Conservation (phyloP, 164 flowering plant genomes). For the Hamamelis virginiana region DNA sequence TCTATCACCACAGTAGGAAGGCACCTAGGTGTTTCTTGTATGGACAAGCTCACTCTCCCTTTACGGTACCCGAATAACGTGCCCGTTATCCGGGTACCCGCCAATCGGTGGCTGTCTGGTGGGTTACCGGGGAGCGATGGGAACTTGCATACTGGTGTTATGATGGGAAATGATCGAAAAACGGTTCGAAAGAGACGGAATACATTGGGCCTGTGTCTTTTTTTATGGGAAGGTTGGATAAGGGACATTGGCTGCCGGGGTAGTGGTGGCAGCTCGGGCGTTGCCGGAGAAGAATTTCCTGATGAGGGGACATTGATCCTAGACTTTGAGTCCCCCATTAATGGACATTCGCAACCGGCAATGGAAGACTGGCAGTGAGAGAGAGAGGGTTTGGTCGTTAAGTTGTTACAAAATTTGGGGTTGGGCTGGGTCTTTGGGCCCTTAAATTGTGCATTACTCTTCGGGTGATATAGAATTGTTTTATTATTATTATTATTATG, state of each 20-base stretch:
- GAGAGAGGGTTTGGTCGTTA: constrained; percentile 11
- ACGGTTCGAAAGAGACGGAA: constrained; percentile 59
- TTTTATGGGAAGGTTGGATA: constrained; percentile 47
- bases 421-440: not conserved
- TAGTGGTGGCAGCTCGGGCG: constrained; percentile 2
- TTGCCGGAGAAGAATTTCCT: not conserved
- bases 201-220: constrained; percentile 34
- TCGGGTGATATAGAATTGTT: no score
- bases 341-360: constrained; percentile 14
- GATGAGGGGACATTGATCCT: constrained; percentile 12
- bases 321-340: constrained; percentile 32
- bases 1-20: constrained; percentile 61
- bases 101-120: constrained; percentile 7
- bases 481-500: no score
- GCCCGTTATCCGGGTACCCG: constrained; percentile 53
- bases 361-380: constrained; percentile 18
- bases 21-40: constrained; percentile 60
- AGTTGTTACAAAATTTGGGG: constrained; percentile 11
- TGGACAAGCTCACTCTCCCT: constrained; percentile 53
- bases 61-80: constrained; percentile 76
- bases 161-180: constrained; percentile 70
- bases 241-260: constrained; percentile 30
- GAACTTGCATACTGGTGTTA: constrained; percentile 59
- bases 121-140: constrained; percentile 30
- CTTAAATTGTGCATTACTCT: no score